Evolutionary conservation across 352 stramenopile species (phyloP), one percentile per base, ranked within the genome.

Genomic region (Salisapilia sapeloensis): DNA sequence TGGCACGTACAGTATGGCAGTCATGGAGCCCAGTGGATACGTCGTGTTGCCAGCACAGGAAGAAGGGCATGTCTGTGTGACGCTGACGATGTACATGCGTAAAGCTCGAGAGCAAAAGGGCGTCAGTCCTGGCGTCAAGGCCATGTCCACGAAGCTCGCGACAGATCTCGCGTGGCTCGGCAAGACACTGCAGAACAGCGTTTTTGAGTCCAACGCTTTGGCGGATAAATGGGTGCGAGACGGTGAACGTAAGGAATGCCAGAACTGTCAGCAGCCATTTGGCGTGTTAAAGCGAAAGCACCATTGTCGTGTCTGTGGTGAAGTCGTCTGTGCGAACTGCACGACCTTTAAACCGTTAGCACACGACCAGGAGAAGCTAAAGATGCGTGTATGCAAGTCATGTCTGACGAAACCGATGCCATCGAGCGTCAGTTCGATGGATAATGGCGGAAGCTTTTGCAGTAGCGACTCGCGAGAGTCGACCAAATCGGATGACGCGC

Each of bases 271-370:
- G 10, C 76, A 84, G 34, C 56, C 61, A 0, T 91, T 91, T 17
- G 46, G 59, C 17, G 69, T 89, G 59, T 44, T 91, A n/a, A 76
- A 74, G 40, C 60, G 76, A 20, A 70, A 71, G 16, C 77, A 92
- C 39, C 77, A 92, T 44, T 92, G 77, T 32, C 69, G 77, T 23
- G 66, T 85, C 8, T 92, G 77, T 29, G 77, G 77, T 3, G 74
- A 86, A 40, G 74, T 92, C n/a, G 74, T 92, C 12, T 92, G 77
- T 33, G 64, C 62, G 0, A 53, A 54, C 6, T 87, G 72, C 38
- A 83, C 72, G 0, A 66, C 82, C 38, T 83, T 83, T 38, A 87
- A 84, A 34, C 42, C 71, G 33, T 63, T 83, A 23, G 74, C 55
- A 22, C 53, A 53, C 11, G 54, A 75, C n/a, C 49, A 62, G 15